These are phyloP conservation scores for Fusarium odoratissimum DNA, from an alignment of 2,329 filamentous ascomycete species.

Conservation along the genomic window DNA sequence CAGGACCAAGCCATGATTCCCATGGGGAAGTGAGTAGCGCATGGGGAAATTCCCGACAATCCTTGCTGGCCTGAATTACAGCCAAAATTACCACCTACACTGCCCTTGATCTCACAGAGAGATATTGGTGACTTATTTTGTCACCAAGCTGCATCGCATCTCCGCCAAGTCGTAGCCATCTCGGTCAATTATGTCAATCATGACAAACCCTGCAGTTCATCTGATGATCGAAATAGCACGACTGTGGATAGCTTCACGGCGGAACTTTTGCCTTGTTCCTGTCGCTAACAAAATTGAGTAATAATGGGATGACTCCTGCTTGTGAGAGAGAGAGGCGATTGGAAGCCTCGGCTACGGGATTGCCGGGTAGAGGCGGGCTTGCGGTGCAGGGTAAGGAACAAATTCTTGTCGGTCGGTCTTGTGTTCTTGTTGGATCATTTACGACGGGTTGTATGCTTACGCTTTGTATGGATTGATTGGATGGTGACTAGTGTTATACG, in stretches of 20 bases:
- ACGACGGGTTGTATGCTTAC: not conserved
- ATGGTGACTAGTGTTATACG: rapidly evolving
- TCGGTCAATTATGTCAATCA: slow-evolving; percentile 28
- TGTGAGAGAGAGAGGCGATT: not conserved
- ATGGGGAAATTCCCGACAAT: slow-evolving; percentile 22
- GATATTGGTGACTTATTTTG: not conserved
- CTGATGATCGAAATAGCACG: not conserved
- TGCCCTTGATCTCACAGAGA: rapidly evolving
- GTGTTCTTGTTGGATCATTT: not conserved
- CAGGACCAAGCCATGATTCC: slow-evolving; percentile 23
- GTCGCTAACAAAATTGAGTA: not conserved
- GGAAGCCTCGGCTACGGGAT: slow-evolving; percentile 15
- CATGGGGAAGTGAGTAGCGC: slow-evolving; percentile 21
- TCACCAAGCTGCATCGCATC: not conserved
- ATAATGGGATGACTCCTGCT: slow-evolving; percentile 8
- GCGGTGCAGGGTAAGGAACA: not conserved
- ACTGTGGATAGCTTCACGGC: slow-evolving; percentile 18
- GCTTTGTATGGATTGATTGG: too few relatives aligned
- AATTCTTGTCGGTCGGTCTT: not conserved
- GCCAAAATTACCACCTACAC: not conserved
- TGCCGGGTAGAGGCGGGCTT: slow-evolving; percentile 6
- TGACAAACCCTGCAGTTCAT: not conserved
- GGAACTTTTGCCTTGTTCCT: not conserved
- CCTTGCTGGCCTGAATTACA: not conserved
- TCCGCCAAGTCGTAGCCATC: slow-evolving; percentile 10